Percentiles rank a stretch among this genome's conserved stretches.
Conservation (phyloP, 768 basidiomycete species). For the Pleurotus djamor region DNA sequence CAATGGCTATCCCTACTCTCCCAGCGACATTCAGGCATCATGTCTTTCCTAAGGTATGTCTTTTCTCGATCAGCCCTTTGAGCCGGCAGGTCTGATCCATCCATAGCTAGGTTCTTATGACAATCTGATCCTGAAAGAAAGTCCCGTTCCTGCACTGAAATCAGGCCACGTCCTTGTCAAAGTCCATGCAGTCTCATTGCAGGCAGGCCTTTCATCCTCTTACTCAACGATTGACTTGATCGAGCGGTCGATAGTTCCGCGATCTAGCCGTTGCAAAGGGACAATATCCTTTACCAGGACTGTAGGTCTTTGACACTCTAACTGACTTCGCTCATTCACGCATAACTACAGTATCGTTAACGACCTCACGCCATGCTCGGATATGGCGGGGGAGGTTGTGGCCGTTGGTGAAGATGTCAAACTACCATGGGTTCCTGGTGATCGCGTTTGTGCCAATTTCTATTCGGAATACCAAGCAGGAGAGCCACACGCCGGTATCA, state of each 20-base stretch:
- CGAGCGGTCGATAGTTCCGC: conserved; percentile 22
- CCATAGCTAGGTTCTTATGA: conserved; percentile 4
- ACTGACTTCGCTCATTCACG: not conserved
- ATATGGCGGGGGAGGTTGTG: conserved; percentile 41
- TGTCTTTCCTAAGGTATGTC: not conserved
- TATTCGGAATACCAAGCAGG: conserved; percentile 31
- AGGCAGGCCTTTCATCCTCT: conserved; percentile 12
- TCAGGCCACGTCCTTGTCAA: conserved; percentile 36
- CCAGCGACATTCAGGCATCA: not conserved
- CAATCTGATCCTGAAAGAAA: conserved; percentile 7
- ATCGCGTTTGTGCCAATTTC: conserved; percentile 39
- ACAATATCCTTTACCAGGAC: conserved; percentile 18
- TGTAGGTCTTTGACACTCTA: conserved; percentile 10
- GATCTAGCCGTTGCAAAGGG: conserved; percentile 30
- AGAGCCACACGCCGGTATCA: conserved; percentile 23
- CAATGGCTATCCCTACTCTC: not conserved
- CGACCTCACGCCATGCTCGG: conserved; percentile 16
- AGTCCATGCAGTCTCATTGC: conserved; percentile 37
- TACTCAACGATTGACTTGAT: not conserved
- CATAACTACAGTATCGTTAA: not conserved
- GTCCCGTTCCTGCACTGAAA: conserved; percentile 16
- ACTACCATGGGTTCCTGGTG: conserved; percentile 32
- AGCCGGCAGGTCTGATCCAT: not conserved
- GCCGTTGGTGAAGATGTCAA: conserved; percentile 21
- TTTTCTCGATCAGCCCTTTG: not conserved